These are phyloP conservation scores for Leptographium radiaticola DNA, from an alignment of 2,329 filamentous ascomycete species.

Conservation along the genomic window DNA sequence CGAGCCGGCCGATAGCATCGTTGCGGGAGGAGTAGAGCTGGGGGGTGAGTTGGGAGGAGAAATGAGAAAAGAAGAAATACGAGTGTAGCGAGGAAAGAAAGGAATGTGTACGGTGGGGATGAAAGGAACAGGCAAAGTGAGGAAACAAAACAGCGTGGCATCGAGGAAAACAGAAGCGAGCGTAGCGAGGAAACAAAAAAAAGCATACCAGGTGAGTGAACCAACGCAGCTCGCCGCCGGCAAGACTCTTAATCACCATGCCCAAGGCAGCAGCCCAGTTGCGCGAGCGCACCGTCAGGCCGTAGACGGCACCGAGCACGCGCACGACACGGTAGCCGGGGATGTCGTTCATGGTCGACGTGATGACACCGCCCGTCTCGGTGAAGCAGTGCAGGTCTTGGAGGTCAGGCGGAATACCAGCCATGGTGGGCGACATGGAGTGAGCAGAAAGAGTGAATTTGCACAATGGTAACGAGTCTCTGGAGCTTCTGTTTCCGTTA, in stretches of 20 bases:
- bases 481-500: no score
- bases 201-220: conserved; percentile 40
- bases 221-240: conserved; percentile 45
- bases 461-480: no score
- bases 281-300: conserved; percentile 30
- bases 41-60: neutral
- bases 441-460: neutral
- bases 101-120: neutral
- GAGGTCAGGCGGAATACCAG: conserved; percentile 12
- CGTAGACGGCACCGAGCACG: conserved; percentile 40
- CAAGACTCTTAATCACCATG: conserved; percentile 42
- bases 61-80: conserved; percentile 1
- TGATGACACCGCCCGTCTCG: conserved; percentile 48
- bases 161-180: neutral
- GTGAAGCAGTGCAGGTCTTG: conserved; percentile 34
- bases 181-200: conserved; percentile 5
- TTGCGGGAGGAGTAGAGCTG: conserved; percentile 43
- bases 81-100: neutral
- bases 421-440: neutral
- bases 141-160: conserved; percentile 1
- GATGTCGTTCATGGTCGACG: conserved; percentile 50
- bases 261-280: conserved; percentile 44
- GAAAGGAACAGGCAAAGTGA: neutral
- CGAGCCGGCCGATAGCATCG: conserved; percentile 41
- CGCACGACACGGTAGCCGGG: conserved; percentile 45